Evolutionary conservation across 768 basidiomycete species (phyloP).

Genomic region (Calvatia gigantea): DNA sequence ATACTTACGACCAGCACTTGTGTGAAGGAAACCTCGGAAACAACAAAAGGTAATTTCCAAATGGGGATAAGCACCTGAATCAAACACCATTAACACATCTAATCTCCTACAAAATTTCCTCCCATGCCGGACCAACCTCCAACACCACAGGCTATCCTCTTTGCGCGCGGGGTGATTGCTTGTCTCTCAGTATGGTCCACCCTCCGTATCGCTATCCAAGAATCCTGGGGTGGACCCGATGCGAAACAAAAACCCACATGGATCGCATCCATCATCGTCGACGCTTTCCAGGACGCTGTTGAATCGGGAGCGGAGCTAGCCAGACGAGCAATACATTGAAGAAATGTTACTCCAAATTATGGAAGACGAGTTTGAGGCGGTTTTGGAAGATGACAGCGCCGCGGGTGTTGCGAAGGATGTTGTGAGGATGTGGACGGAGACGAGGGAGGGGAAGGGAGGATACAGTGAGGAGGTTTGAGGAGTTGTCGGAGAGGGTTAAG

Average conservation of each 20-base stretch:
- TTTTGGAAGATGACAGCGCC: conserved; percentile 83
- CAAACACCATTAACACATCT: too few relatives aligned
- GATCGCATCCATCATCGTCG: conserved; percentile 78
- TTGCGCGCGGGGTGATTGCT: conserved; percentile 84
- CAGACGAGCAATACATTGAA: conserved; percentile 76
- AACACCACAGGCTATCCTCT: conserved; percentile 55
- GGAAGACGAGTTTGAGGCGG: conserved; percentile 82
- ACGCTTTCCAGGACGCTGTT: conserved; percentile 77
- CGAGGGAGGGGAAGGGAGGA: conserved; percentile 40
- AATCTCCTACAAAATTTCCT: background rate
- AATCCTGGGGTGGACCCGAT: conserved; percentile 83
- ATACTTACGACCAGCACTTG: too few relatives aligned
- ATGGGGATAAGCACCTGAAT: too few relatives aligned
- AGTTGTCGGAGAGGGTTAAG: conserved; percentile 50
- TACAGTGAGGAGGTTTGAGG: conserved; percentile 60
- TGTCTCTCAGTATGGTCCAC: conserved; percentile 83
- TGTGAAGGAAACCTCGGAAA: too few relatives aligned
- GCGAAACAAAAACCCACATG: conserved; percentile 72
- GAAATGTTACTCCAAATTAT: conserved; percentile 80
- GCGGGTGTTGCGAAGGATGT: conserved; percentile 71
- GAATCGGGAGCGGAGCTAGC: conserved; percentile 36
- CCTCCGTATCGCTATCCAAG: conserved; percentile 79
- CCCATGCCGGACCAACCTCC: conserved; percentile 21
- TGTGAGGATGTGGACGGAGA: conserved; percentile 62
- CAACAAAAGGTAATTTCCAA: too few relatives aligned